Base-by-base conservation (phyloP, 208 protist species). In the Trypanosoma theileri region DNA sequence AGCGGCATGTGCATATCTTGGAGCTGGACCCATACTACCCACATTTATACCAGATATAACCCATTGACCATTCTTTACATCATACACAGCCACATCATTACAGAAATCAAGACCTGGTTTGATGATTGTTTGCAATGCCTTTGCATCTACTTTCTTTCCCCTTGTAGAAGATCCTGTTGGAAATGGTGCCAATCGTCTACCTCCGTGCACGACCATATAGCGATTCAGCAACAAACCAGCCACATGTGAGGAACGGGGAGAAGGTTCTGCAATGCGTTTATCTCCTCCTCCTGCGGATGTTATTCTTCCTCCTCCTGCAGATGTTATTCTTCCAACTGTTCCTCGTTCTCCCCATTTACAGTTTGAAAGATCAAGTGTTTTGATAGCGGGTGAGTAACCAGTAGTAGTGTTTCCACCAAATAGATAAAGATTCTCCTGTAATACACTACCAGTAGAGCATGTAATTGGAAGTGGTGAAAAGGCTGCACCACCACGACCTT, bases 181-280 rank as follows among this genome's bases (percentile, higher is more conserved):
- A 12, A 14, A 16, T 10, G 55, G 56, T 14, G 62, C 57, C 44
- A 90, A 62, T 44, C 81, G 75, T 7, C 86, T 81, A 14, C 89
- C 89, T 46, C 89, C 84, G 42, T 85, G 74, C 31, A 92, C 50
- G 50, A 92, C 51, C 31, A 95, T 69, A 69, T 84, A 91, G 4
- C 86, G 84, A n/a, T 85, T 66, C 26, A 66, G 59, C 26, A 95
- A 75, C 46, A 69, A 63, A 57, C 76, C 80, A n/a, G 84, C 80
- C 17, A 79, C 75, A 74, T 91, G 85, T 2, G 81, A 82, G 10
- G 86, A 81, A 22, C 86, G 84, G 4, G 84, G 70, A 4, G 70
- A 53, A n/a, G 87, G 84, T 13, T 11, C 16, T 19, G 46, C 42
- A 13, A 22, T 42, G 4, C 13, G 11, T 26, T 13, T 41, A 11